Conservation (phyloP, 257 asterid species). For the Capsicum rhomboideum region DNA sequence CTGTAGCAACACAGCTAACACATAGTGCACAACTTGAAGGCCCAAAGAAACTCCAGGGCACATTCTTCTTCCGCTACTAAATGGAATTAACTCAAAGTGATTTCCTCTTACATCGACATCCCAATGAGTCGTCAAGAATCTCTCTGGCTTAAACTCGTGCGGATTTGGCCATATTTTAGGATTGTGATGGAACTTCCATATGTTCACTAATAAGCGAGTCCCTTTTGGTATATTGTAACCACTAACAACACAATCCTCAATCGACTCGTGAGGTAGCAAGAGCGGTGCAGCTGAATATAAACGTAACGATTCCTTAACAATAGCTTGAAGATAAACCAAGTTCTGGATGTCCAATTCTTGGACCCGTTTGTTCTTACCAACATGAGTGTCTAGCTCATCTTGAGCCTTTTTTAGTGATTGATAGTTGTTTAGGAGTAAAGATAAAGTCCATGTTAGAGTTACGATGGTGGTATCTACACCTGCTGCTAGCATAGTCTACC, state of each 20-base stretch:
- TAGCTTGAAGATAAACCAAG: conserved; percentile 28
- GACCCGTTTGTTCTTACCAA: conserved; percentile 29
- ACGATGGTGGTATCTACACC: conserved; percentile 22
- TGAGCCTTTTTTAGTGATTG: conserved; percentile 18
- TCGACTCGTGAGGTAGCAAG: conserved; percentile 7
- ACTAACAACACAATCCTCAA: conserved; percentile 26
- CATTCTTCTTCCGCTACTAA: conserved; percentile 43
- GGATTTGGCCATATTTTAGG: conserved; percentile 40
- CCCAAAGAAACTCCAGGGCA: conserved; percentile 27
- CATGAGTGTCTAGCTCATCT: conserved; percentile 29
- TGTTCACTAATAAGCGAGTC: conserved; percentile 28
- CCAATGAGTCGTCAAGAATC: conserved; percentile 27
- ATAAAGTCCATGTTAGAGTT: conserved; percentile 25
- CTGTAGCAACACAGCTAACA: conserved; percentile 22
- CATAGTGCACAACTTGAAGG: conserved; percentile 7
- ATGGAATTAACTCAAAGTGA: conserved; percentile 36
- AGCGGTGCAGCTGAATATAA: conserved; percentile 24
- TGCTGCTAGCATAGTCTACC: conserved; percentile 9
- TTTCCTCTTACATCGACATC: conserved; percentile 24
- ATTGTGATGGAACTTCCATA: conserved; percentile 35
- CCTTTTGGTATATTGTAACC: conserved; percentile 37
- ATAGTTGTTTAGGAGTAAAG: conserved; percentile 24
- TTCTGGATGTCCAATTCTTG: conserved; percentile 28
- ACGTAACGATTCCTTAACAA: conserved; percentile 40
- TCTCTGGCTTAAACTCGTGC: conserved; percentile 30